phyloP scores from a whole-genome alignment of 1,284 basidiomycete genomes.

The Thelephora terrestris region DNA sequence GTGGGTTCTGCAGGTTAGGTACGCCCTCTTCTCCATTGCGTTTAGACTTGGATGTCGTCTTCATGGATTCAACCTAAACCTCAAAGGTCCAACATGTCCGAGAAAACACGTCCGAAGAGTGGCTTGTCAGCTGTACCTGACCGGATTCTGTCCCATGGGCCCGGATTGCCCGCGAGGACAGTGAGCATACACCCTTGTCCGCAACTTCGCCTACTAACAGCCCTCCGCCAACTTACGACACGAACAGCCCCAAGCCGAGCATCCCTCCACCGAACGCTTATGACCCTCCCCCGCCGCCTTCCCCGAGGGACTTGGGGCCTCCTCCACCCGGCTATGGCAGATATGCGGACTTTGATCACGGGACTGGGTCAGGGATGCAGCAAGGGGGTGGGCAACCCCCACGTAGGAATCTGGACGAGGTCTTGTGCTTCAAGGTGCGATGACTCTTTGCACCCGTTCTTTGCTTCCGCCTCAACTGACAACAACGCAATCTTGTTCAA shows the following conservation, averaged over 20 bases:
- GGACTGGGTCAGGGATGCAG: constrained; percentile 16
- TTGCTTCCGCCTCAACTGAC: constrained; percentile 9
- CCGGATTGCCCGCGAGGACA: constrained; percentile 87
- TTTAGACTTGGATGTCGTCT: background rate
- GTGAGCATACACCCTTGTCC: constrained; percentile 38
- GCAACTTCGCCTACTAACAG: constrained; percentile 3
- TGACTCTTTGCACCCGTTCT: constrained; percentile 7
- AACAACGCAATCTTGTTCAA: constrained; percentile 21
- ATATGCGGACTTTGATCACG: constrained; percentile 73
- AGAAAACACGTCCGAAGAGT: constrained; percentile 90
- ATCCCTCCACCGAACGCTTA: constrained; percentile 69
- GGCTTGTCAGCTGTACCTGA: constrained; percentile 85
- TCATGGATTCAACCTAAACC: background rate
- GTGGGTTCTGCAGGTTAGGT: constrained; percentile 94
- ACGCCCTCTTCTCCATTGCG: constrained; percentile 15
- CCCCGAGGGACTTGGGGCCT: constrained; percentile 74
- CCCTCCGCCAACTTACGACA: constrained; percentile 13
- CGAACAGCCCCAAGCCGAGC: constrained; percentile 58
- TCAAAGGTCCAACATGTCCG: constrained; percentile 75
- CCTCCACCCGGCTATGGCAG: constrained; percentile 88
- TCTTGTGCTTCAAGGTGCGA: constrained; percentile 82
- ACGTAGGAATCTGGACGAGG: constrained; percentile 74
- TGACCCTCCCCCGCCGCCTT: constrained; percentile 66
- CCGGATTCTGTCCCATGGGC: constrained; percentile 94
- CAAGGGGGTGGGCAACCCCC: constrained; percentile 28